These are phyloP conservation scores for Ichthyophthirius multifiliis DNA, from an alignment of 169 alveolate species.

Conservation along the genomic window DNA sequence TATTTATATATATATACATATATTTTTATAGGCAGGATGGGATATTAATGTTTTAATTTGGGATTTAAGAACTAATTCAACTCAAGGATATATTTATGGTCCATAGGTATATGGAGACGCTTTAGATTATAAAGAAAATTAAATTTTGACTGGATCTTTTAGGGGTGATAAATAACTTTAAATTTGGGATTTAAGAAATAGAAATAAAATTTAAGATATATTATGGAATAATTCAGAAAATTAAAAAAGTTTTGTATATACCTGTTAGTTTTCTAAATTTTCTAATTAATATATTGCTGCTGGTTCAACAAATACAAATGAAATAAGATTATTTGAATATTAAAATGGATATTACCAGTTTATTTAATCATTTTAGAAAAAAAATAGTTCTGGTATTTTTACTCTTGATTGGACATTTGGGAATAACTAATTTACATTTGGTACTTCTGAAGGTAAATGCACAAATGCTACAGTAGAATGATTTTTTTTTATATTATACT, in stretches of 20 bases:
- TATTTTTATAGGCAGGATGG: slow-evolving; percentile 72
- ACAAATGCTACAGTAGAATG: background rate
- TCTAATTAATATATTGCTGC: background rate
- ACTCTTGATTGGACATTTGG: background rate
- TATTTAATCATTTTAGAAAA: background rate
- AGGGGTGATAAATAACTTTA: slow-evolving; percentile 69
- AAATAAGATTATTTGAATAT: background rate
- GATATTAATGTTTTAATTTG: slow-evolving; percentile 72
- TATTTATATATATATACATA: no score
- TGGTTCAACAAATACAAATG: slow-evolving; percentile 14
- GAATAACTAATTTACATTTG: background rate
- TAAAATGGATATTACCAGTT: background rate
- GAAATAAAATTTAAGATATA: slow-evolving; percentile 56
- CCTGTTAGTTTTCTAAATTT: slow-evolving; percentile 2
- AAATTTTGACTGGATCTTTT: slow-evolving; percentile 75
- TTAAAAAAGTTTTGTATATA: background rate
- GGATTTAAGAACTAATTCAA: slow-evolving; percentile 69
- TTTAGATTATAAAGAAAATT: slow-evolving; percentile 71
- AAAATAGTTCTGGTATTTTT: background rate
- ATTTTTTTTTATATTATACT: no score
- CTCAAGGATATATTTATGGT: slow-evolving; percentile 71
- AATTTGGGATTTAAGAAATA: slow-evolving; percentile 74
- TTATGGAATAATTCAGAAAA: slow-evolving; percentile 42
- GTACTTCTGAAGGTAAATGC: background rate
- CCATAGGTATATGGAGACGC: slow-evolving; percentile 81